Evolutionary conservation across 2,329 filamentous ascomycete species (phyloP).

Genomic region (Xylaria arbuscula): DNA sequence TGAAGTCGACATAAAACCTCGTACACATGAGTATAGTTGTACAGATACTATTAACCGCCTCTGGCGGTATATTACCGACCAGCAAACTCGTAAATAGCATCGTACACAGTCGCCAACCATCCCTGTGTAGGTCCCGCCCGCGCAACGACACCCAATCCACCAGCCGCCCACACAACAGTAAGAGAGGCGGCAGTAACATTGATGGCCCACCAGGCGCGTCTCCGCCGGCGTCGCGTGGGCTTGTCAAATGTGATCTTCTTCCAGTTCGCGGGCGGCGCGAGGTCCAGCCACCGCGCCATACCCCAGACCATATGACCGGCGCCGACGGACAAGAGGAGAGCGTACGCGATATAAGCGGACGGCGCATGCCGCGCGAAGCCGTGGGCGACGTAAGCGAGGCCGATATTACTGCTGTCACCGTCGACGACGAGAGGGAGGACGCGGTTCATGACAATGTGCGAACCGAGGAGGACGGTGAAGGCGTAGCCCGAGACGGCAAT

Average conservation of each 20-base stretch:
- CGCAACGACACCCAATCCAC: conserved; percentile 82
- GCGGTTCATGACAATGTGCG: conserved; percentile 82
- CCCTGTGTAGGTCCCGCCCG: conserved; percentile 75
- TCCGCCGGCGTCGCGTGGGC: conserved; percentile 64
- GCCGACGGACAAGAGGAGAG: conserved; percentile 72
- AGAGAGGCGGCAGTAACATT: conserved; percentile 71
- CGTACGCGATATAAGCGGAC: conserved; percentile 74
- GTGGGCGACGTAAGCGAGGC: conserved; percentile 84
- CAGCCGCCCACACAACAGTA: conserved; percentile 80
- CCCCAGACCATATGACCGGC: conserved; percentile 87
- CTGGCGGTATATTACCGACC: conserved; percentile 16
- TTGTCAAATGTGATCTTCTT: conserved; percentile 61
- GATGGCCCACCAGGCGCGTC: conserved; percentile 76
- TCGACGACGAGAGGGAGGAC: conserved; percentile 79
- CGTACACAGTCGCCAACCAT: conserved; percentile 84
- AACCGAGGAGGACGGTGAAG: conserved; percentile 71
- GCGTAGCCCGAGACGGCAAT: conserved; percentile 79
- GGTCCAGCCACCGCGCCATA: conserved; percentile 81
- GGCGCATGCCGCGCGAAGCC: conserved; percentile 77
- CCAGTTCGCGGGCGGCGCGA: conserved; percentile 67
- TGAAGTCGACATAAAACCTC: background rate
- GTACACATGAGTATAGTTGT: background rate
- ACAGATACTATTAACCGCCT: background rate
- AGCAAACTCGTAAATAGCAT: conserved; percentile 69
- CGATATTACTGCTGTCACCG: conserved; percentile 87